Base-by-base conservation (phyloP, 352 stramenopile genomes). In the Globisporangium spiculum region DNA sequence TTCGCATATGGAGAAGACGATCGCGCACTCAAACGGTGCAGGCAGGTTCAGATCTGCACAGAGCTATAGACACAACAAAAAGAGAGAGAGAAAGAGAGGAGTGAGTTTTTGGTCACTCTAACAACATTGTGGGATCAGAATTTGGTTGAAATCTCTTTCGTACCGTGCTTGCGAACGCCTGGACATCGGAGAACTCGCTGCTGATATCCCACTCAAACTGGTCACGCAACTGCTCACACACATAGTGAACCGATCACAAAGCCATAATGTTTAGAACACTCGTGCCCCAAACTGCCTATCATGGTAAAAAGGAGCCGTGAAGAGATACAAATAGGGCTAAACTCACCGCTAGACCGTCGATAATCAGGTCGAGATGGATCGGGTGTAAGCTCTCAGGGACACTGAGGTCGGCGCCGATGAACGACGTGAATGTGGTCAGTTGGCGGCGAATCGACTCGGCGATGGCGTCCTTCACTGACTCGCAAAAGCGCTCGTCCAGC, bases 161-260 rank as follows among this genome's bases (percentile, higher is more conserved):
- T 63, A 82, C 75, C 56, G 74, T 83, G 50, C 54, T 67, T 1
- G 86, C 84, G 67, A 93, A 93, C 6, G 62, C 62, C 56, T 91
- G 75, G 4, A 76, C 77, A 7, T 80, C 73, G 44, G 68, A 65
- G 52, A 77, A 85, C 56, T 83, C 73, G 46, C 80, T 85, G 38
- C 73, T 82, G 36, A 91, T 83, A 60, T 93, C 84, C 86, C 86
- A 93, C 62, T 93, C 86, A 32, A 93, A 90, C 66, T 92, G 86
- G 70, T 93, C 86, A 9, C 80, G 83, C 4, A 93, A 69, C 86
- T 93, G 63, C 34, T 44, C 27, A 65, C 16, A 64, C 6, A 36
- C 63, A 27, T 14, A 22, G 24, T 14, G 18, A 0, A 32, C 16
- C 30, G 30, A 32, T 32, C 30, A 32, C 30, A 32, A 32, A 32